A percentile compares a stretch with the other conserved stretches of the same genome.
phyloP scores from a whole-genome alignment of 805 yeast species.

The Naumovozyma baii region DNA sequence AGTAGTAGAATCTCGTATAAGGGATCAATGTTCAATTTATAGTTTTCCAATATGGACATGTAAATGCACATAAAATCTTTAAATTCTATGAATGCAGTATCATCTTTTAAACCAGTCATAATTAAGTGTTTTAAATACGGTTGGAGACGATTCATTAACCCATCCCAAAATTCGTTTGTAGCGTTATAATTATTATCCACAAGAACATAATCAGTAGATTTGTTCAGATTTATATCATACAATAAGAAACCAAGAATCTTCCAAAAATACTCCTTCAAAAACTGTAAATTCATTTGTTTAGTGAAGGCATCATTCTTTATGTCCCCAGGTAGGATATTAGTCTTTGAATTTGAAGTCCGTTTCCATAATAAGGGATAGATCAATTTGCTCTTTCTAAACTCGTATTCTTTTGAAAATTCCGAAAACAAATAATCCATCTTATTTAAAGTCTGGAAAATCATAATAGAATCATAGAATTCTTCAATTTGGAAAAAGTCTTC shows the following conservation, averaged over 20 bases:
- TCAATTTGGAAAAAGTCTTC: slow-evolving; percentile 44
- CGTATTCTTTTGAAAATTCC: slow-evolving; percentile 62
- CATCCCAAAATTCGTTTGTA: slow-evolving; percentile 68
- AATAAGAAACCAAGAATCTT: slow-evolving; percentile 69
- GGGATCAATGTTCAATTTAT: slow-evolving; percentile 47
- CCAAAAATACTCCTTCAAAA: slow-evolving; percentile 44
- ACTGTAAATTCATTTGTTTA: slow-evolving; percentile 13
- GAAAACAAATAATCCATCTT: slow-evolving; percentile 50
- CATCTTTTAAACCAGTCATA: slow-evolving; percentile 33
- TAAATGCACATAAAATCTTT: slow-evolving; percentile 61
- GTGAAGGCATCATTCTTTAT: slow-evolving; percentile 26
- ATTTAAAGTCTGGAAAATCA: slow-evolving; percentile 69
- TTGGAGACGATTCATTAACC: slow-evolving; percentile 47
- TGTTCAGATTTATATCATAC: slow-evolving; percentile 59
- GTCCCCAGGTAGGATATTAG: slow-evolving; percentile 16
- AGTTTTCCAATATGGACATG: slow-evolving; percentile 67
- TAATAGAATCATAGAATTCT: slow-evolving; percentile 72
- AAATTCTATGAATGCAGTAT: slow-evolving; percentile 41
- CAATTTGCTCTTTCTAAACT: slow-evolving; percentile 58
- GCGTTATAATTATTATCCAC: slow-evolving; percentile 45
- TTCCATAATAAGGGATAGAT: slow-evolving; percentile 54
- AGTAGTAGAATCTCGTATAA: slow-evolving; percentile 53
- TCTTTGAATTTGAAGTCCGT: slow-evolving; percentile 13
- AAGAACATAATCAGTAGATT: slow-evolving; percentile 53
- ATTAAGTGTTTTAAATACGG: slow-evolving; percentile 47